Percentiles rank a stretch among this genome's conserved stretches.
These are phyloP conservation scores for Polysphondylium violaceum DNA, from an alignment of 78 protist species.

Conservation along the genomic window DNA sequence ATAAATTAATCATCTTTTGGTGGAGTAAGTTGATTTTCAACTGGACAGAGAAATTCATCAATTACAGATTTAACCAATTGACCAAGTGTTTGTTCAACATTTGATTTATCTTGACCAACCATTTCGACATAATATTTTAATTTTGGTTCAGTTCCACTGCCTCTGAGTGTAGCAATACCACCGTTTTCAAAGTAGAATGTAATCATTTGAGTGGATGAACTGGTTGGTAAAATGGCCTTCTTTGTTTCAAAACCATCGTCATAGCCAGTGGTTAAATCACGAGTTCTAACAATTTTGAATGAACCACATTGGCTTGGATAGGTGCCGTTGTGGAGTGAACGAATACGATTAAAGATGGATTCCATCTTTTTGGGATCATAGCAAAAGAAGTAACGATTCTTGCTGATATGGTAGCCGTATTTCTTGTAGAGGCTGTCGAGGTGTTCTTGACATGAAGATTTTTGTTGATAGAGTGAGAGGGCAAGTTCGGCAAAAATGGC, in stretches of 20 bases:
- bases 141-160: slow-evolving; percentile 99
- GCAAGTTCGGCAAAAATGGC: slow-evolving; percentile 92
- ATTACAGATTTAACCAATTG: slow-evolving; percentile 63
- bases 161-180: slow-evolving; percentile 94
- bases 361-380: slow-evolving; percentile 84
- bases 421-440: slow-evolving; percentile 53
- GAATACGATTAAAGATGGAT: slow-evolving; percentile 82
- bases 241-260: slow-evolving; percentile 69
- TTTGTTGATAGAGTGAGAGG: slow-evolving; percentile 32
- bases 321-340: slow-evolving; percentile 60
- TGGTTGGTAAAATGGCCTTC: slow-evolving; percentile 74
- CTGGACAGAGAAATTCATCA: slow-evolving; percentile 64
- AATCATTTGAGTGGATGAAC: slow-evolving; percentile 90
- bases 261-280: slow-evolving; percentile 93
- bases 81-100: slow-evolving; percentile 17
- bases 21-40: slow-evolving; percentile 73
- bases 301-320: slow-evolving; percentile 20
- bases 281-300: slow-evolving; percentile 39
- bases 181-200: slow-evolving; percentile 96
- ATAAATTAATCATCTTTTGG: slow-evolving; percentile 76
- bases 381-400: slow-evolving; percentile 90
- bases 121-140: slow-evolving; percentile 96
- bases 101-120: slow-evolving; percentile 29
- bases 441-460: slow-evolving; percentile 69
- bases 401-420: slow-evolving; percentile 82